A percentile compares a stretch with the other conserved stretches of the same genome.
Conservation (phyloP, 1,284 basidiomycete genomes). For the Irpex rosettiformis region DNA sequence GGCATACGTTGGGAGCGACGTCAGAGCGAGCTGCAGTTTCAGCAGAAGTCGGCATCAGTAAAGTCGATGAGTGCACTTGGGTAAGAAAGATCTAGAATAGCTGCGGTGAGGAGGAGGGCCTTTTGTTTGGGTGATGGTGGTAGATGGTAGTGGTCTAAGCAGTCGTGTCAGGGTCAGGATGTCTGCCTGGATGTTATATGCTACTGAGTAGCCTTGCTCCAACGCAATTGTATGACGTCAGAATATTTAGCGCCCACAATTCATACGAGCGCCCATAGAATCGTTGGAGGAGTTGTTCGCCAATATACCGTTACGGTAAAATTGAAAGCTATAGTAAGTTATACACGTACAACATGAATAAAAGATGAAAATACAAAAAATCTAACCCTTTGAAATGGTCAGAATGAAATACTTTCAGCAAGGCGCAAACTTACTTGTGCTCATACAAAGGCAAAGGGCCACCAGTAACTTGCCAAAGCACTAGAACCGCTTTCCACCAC, state of each 20-base stretch:
- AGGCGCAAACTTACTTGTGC: too few relatives aligned
- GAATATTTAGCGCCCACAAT: not conserved
- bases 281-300: not conserved
- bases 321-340: too few relatives aligned
- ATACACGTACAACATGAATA: not conserved
- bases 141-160: not conserved
- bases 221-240: not conserved
- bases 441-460: too few relatives aligned
- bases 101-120: not conserved
- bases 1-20: conserved; percentile 4
- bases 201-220: not conserved
- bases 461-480: too few relatives aligned
- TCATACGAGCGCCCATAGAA: not conserved
- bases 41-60: conserved; percentile 7
- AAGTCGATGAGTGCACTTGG: not conserved
- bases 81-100: not conserved
- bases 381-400: too few relatives aligned
- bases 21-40: conserved; percentile 16
- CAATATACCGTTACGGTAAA: not conserved
- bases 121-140: not conserved
- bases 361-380: too few relatives aligned
- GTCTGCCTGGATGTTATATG: not conserved
- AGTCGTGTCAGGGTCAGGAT: not conserved
- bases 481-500: conserved; percentile 70
- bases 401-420: too few relatives aligned